Evolutionary conservation across 352 stramenopile genomes (phyloP).

Genomic region (Phytophthora crassamura): DNA sequence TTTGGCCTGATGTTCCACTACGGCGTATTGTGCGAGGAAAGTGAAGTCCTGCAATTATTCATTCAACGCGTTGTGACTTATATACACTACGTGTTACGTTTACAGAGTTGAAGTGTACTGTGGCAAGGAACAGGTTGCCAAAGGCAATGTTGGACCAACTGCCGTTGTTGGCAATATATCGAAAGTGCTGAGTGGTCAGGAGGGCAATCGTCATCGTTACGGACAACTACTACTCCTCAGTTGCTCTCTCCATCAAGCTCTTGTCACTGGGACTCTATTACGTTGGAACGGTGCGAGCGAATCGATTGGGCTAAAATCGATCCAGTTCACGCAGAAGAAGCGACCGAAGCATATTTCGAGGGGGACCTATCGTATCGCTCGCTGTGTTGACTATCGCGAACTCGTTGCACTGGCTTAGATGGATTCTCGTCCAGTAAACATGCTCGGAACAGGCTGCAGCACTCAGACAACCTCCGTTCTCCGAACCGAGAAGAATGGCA

Average conservation of each 20-base stretch:
- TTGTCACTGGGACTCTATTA: slow-evolving; percentile 17
- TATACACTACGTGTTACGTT: slow-evolving; percentile 12
- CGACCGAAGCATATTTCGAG: slow-evolving; percentile 15
- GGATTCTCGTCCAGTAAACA: slow-evolving; percentile 18
- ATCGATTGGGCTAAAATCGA: slow-evolving; percentile 15
- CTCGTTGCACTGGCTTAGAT: slow-evolving; percentile 21
- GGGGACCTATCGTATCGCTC: slow-evolving; percentile 18
- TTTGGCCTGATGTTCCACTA: slow-evolving; percentile 20
- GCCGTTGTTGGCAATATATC: slow-evolving; percentile 21
- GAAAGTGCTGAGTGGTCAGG: slow-evolving; percentile 11
- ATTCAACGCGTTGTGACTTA: neutral
- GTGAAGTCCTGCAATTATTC: slow-evolving; percentile 1
- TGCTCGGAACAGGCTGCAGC: slow-evolving; percentile 19
- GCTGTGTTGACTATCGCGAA: slow-evolving; percentile 4
- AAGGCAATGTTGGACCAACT: slow-evolving; percentile 6
- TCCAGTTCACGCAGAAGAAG: slow-evolving; percentile 22
- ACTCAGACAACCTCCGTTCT: neutral
- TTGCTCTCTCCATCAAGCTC: slow-evolving; percentile 14
- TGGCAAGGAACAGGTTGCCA: slow-evolving; percentile 10
- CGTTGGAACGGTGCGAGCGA: slow-evolving; percentile 16
- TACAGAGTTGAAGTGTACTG: slow-evolving; percentile 22
- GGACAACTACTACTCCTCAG: slow-evolving; percentile 23
- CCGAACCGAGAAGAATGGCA: slow-evolving; percentile 5
- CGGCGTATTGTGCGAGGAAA: slow-evolving; percentile 22
- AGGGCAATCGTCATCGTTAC: slow-evolving; percentile 14